phyloP scores from a whole-genome alignment of 2,329 filamentous ascomycete genomes.

The Didymosphaeria variabile region DNA sequence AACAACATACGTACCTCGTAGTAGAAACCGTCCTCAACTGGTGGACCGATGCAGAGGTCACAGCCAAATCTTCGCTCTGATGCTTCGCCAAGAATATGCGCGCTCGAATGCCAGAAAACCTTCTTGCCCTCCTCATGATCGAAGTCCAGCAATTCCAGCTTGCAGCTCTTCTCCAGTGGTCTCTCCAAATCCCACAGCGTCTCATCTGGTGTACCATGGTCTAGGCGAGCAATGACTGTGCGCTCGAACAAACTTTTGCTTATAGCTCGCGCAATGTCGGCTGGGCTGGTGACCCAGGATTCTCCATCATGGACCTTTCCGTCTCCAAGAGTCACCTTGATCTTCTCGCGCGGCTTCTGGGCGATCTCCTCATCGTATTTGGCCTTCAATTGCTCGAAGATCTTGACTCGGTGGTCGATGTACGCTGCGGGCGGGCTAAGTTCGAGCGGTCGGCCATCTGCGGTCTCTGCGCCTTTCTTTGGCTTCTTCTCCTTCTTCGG shows the following conservation, averaged over 20 bases:
- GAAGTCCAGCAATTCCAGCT: slow-evolving; percentile 85
- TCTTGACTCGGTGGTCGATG: slow-evolving; percentile 81
- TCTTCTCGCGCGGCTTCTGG: slow-evolving; percentile 73
- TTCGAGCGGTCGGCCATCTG: slow-evolving; percentile 56
- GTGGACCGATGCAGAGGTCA: slow-evolving; percentile 91
- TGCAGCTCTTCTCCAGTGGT: slow-evolving; percentile 87
- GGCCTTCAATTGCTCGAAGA: slow-evolving; percentile 90
- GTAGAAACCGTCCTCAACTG: slow-evolving; percentile 92
- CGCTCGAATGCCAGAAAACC: slow-evolving; percentile 98
- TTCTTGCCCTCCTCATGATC: slow-evolving; percentile 80
- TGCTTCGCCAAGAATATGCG: slow-evolving; percentile 95
- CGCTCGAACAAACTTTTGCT: slow-evolving; percentile 86
- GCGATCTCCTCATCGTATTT: slow-evolving; percentile 80
- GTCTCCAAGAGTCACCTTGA: slow-evolving; percentile 77
- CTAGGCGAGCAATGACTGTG: slow-evolving; percentile 84
- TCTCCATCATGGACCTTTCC: slow-evolving; percentile 77
- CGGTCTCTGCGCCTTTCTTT: slow-evolving; percentile 46
- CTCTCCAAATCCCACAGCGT: slow-evolving; percentile 89
- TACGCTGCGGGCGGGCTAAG: slow-evolving; percentile 72
- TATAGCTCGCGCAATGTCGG: slow-evolving; percentile 78
- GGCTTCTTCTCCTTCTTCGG: slow-evolving; percentile 62
- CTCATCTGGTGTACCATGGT: slow-evolving; percentile 78
- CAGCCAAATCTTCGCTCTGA: slow-evolving; percentile 91
- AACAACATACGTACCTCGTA: slow-evolving; percentile 68
- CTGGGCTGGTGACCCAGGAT: slow-evolving; percentile 91